These are phyloP conservation scores for Pleurotus djamor DNA, from an alignment of 768 basidiomycete species.

Conservation along the genomic window DNA sequence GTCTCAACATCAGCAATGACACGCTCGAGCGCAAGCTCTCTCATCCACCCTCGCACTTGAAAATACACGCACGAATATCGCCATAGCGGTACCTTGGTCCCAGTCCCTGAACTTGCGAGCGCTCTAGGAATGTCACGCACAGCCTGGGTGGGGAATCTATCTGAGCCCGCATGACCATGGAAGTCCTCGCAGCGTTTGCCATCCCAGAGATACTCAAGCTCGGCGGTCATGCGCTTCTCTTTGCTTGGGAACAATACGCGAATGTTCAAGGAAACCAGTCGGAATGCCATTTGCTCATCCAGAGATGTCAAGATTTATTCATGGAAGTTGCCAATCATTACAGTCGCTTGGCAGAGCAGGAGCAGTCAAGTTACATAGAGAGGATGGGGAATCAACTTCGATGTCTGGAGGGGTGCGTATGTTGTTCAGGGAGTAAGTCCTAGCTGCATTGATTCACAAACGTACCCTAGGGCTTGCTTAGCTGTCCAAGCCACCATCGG, in stretches of 20 bases:
- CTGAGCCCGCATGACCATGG: not conserved
- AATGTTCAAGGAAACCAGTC: slow-evolving; percentile 3
- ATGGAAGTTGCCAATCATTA: not conserved
- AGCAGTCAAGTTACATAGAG: not conserved
- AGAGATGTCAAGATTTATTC: not conserved
- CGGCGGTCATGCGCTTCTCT: not conserved
- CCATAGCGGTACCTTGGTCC: too few species aligned
- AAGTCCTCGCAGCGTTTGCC: slow-evolving; percentile 5
- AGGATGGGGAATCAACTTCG: not conserved
- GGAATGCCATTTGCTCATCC: slow-evolving; percentile 3
- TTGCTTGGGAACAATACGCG: slow-evolving; percentile 4
- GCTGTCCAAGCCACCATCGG: slow-evolving; percentile 9
- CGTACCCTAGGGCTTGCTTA: slow-evolving; percentile 12
- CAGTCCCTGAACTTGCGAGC: too few species aligned
- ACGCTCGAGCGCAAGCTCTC: too few species aligned
- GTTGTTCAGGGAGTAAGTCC: not conserved
- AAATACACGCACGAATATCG: too few species aligned
- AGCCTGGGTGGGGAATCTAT: too few species aligned
- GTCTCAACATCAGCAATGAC: too few species aligned
- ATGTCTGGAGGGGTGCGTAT: not conserved
- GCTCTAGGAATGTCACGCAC: too few species aligned
- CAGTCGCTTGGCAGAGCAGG: not conserved
- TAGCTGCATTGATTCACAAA: not conserved
- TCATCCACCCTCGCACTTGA: too few species aligned
- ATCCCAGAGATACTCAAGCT: not conserved